Evolutionary conservation across 225 moss, liverwort and hornwort species (phyloP).

Genomic region (Pleurozium schreberi): DNA sequence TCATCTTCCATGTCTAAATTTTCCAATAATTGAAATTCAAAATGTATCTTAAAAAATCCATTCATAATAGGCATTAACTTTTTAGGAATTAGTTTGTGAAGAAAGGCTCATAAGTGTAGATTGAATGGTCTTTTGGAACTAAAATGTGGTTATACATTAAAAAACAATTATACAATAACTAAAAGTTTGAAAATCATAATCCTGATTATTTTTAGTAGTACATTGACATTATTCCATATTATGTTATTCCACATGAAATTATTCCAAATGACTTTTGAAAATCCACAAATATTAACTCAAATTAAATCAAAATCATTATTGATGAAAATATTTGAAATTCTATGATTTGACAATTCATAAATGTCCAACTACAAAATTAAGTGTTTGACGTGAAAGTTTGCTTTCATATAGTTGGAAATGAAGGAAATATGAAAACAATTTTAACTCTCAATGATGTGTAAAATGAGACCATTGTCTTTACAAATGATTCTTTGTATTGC

Average conservation of each 20-base stretch:
- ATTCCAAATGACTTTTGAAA: no score
- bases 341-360: background rate
- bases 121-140: background rate
- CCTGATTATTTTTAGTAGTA: background rate
- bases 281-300: background rate
- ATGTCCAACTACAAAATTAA: background rate
- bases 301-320: no score
- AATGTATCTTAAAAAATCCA: background rate
- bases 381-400: no score
- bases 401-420: no score
- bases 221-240: background rate
- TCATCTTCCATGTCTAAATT: background rate
- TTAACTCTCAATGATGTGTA: background rate
- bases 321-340: background rate
- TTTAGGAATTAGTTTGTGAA: background rate
- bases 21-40: background rate
- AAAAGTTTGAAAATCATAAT: background rate
- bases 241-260: no score
- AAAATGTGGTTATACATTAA: background rate
- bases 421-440: background rate
- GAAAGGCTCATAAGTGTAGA: background rate
- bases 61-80: background rate
- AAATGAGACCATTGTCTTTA: background rate
- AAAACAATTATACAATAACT: background rate
- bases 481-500: background rate